phyloP scores from a whole-genome alignment of 179 eudicot species.

The Actinidia chinensis region DNA sequence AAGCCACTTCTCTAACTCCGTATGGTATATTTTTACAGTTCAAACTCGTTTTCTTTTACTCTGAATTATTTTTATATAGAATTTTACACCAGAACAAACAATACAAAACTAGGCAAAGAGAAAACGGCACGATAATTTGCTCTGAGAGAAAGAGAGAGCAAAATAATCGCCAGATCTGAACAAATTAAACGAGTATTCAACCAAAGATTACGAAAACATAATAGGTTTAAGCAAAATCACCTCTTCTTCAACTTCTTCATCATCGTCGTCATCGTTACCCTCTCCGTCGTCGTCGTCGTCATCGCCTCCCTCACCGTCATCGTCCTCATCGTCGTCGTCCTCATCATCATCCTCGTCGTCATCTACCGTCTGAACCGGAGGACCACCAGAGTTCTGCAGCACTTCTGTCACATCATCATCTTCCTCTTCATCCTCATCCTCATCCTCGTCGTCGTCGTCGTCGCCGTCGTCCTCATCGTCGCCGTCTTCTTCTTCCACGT shows the following conservation, averaged over 20 bases:
- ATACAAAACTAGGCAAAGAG: neutral
- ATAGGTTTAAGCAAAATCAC: neutral
- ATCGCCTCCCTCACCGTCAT: conserved; percentile 32
- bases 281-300: conserved; percentile 39
- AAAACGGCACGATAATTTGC: neutral
- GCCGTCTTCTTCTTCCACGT: conserved; percentile 42
- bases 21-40: neutral
- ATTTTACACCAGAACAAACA: neutral
- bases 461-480: conserved; percentile 48
- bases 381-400: conserved; percentile 28
- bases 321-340: conserved; percentile 37
- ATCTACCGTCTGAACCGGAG: conserved; percentile 24
- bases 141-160: neutral
- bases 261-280: conserved; percentile 33
- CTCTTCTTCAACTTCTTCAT: conserved; percentile 31
- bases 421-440: conserved; percentile 33
- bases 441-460: conserved; percentile 44
- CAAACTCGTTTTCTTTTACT: neutral
- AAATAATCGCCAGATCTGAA: conserved; percentile 18
- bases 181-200: conserved; percentile 1
- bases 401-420: conserved; percentile 35
- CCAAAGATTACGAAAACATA: neutral
- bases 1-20: neutral
- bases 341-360: conserved; percentile 39
- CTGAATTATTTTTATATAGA: no score